These are phyloP conservation scores for Paracoccidioides brasiliensis DNA, from an alignment of 2,329 filamentous ascomycete genomes.

Conservation along the genomic window DNA sequence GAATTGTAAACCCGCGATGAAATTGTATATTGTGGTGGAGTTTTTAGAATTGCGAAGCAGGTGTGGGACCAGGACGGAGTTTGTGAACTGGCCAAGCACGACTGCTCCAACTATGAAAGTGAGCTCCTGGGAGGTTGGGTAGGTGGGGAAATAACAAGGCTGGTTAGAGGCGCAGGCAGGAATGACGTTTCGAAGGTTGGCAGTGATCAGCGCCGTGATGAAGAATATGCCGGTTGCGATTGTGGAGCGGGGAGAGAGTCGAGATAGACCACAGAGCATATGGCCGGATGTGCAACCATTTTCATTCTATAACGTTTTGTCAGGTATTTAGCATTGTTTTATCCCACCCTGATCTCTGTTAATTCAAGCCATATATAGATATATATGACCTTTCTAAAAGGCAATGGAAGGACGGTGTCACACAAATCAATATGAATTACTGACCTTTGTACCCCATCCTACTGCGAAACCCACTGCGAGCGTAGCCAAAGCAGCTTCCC, in stretches of 20 bases:
- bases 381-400: too few species aligned
- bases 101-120: constrained; percentile 23
- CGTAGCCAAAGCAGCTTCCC: constrained; percentile 25
- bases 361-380: neutral
- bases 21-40: constrained; percentile 28
- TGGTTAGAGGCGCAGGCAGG: constrained; percentile 24
- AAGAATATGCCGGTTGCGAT: constrained; percentile 36
- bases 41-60: constrained; percentile 17
- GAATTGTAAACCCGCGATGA: constrained; percentile 38
- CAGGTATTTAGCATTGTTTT: neutral
- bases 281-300: constrained; percentile 44
- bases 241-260: constrained; percentile 37
- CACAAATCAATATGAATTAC: neutral
- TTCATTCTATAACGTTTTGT: constrained; percentile 24
- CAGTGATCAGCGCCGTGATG: constrained; percentile 30
- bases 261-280: constrained; percentile 41
- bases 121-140: constrained; percentile 26
- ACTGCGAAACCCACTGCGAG: constrained; percentile 32
- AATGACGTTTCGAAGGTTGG: constrained; percentile 25
- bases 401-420: too few species aligned
- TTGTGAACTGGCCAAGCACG: constrained; percentile 19
- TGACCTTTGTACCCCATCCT: constrained; percentile 42
- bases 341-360: neutral
- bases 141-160: constrained; percentile 37
- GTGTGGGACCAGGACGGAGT: constrained; percentile 23